Base-by-base conservation (phyloP, 257 asterid species). In the Cruciata laevipes region DNA sequence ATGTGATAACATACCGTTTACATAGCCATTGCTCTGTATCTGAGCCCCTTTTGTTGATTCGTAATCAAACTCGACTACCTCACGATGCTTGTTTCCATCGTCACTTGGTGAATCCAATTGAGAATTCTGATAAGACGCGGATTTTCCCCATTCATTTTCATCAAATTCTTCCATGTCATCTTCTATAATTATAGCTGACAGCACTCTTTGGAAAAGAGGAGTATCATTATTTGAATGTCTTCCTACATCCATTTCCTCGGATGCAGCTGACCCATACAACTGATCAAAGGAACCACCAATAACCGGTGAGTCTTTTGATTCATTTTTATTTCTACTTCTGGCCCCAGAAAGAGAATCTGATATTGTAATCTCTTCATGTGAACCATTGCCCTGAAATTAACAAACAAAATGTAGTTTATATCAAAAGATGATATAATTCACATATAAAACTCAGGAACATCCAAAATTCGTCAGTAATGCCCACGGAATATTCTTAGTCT, bases 191-290 rank as follows among this genome's bases (percentile, higher is more conserved):
- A 93, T 81, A 74, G 99, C 96, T 20, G 99, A 93, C 69, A 93
- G 84, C 62, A 93, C 86, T 82, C 97, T 86, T 72, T 93, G 97
- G 81, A 80, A 86, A 71, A 93, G 87, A 63, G 99, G 96, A 68
- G 85, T 74, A 69, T 66, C 83, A 64, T 64, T 79, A 68, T 78
- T 84, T 73, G 61, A 70, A 67, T 42, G 81, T 74, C 78, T 73
- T 63, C 76, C 89, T 9, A 78, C 72, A 68, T 83, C 87, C 35
- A 77, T 73, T 73, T 70, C 78, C 74, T 78, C 86, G 69, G 66
- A 69, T 33, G 69, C 63, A 73, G 80, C 73, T 71, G 92, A 78
- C 70, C 73, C 77, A 52, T 81, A 90, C 63, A 76, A 69, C 66
- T 79, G 89, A 20, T 84, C 84, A 24, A 77, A 82, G 67, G 83